Conservation (phyloP, 192 early-diverging fungal species). For the Coemansia sp. region DNA sequence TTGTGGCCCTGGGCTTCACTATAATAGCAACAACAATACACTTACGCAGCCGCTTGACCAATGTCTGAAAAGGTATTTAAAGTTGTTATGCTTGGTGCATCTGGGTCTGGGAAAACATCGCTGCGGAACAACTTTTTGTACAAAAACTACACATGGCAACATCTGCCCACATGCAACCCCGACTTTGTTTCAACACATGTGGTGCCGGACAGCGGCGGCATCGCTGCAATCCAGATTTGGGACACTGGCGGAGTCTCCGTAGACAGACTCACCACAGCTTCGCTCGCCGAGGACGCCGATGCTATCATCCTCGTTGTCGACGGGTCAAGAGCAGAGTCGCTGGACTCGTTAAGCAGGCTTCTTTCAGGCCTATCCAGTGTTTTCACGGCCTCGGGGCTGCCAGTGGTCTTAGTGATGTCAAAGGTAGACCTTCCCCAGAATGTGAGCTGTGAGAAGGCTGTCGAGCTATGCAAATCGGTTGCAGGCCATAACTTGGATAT, state of each 20-base stretch:
- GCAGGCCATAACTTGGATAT: constrained; percentile 11
- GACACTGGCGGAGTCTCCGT: constrained; percentile 32
- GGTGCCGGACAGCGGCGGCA: constrained; percentile 14
- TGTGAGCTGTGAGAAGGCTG: constrained; percentile 8
- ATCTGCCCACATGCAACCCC: constrained; percentile 29
- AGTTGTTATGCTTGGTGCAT: constrained; percentile 42
- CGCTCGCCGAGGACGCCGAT: constrained; percentile 44
- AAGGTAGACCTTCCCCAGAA: constrained; percentile 21
- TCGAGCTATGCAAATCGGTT: constrained; percentile 12
- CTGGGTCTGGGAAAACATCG: constrained; percentile 41
- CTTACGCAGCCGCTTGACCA: neutral
- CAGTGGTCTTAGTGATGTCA: constrained; percentile 24
- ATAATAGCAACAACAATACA: neutral
- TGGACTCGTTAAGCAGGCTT: constrained; percentile 17
- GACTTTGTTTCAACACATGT: constrained; percentile 52
- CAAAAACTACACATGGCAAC: constrained; percentile 34
- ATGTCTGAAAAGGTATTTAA: constrained; percentile 37
- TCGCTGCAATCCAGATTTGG: constrained; percentile 49
- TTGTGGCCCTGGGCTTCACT: neutral
- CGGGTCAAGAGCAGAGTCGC: constrained; percentile 6
- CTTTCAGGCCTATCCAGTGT: neutral
- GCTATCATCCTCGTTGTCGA: constrained; percentile 38
- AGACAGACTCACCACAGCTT: constrained; percentile 22
- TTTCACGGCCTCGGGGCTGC: neutral
- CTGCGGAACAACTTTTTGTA: constrained; percentile 46